Conservation (phyloP, 1,139 yeast species). For the Sugiyamaella sp. region DNA sequence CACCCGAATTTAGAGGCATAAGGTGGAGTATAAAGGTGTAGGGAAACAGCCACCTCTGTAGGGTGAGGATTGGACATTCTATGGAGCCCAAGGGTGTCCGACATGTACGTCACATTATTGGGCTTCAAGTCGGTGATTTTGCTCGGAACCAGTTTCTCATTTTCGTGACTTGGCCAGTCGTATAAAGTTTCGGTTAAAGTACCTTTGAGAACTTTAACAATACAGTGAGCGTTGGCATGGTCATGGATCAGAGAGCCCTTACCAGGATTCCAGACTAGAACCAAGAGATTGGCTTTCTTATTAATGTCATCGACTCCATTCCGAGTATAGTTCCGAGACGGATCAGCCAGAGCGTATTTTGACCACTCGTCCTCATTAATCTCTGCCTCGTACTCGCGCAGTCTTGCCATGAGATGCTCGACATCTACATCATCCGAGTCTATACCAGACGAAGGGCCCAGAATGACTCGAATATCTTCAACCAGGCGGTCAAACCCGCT, state of each 20-base stretch:
- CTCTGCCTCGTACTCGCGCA: constrained; percentile 53
- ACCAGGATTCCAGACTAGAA: constrained; percentile 76
- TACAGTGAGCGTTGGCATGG: constrained; percentile 71
- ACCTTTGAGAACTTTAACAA: constrained; percentile 63
- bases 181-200: constrained; percentile 60
- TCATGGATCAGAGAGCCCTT: constrained; percentile 70
- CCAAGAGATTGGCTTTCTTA: constrained; percentile 66
- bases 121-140: constrained; percentile 44
- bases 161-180: constrained; percentile 50
- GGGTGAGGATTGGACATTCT: constrained; percentile 57
- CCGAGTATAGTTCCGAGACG: constrained; percentile 49
- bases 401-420: constrained; percentile 48
- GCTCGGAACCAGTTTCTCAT: constrained; percentile 31
- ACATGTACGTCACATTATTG: constrained; percentile 65
- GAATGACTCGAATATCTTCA: constrained; percentile 40
- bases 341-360: constrained; percentile 59
- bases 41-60: constrained; percentile 58
- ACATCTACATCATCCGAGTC: constrained; percentile 58
- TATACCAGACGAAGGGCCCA: constrained; percentile 47
- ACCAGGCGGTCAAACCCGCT: constrained; percentile 40
- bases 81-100: constrained; percentile 69
- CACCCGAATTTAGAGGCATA: constrained; percentile 72
- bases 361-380: constrained; percentile 57
- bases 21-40: constrained; percentile 80
- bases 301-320: constrained; percentile 71